Evolutionary conservation across 768 basidiomycete genomes (phyloP), one percentile per base, ranked within the genome.

Genomic region (Heimioporus sp.): DNA sequence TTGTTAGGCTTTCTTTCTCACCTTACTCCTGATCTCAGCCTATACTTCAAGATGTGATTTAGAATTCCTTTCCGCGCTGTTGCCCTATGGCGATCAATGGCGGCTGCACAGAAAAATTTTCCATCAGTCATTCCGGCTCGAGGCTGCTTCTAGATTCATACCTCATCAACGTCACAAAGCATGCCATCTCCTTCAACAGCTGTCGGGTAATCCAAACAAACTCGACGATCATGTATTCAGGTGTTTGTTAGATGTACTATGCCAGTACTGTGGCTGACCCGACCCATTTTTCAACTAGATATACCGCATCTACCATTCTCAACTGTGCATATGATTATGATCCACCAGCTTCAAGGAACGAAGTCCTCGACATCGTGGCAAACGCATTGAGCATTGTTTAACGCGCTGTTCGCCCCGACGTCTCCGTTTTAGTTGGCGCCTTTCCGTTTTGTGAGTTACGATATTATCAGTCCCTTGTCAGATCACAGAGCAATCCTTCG

Each of bases 401-500:
- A n/a, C n/a, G n/a, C n/a, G n/a, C n/a, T n/a, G n/a, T n/a, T n/a
- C n/a, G n/a, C n/a, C n/a, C n/a, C n/a, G n/a, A n/a, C n/a, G n/a
- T n/a, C n/a, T n/a, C n/a, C n/a, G n/a, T n/a, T n/a, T n/a, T n/a
- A n/a, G 9, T 46, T 19, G 31, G 36, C 24, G 17, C 58, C 5
- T 36, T 59, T n/a, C 53, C 58, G 1, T 16, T 24, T 2, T 11
- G 57, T 59, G 36, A 59, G 57, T 28, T 3, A 20, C 2, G 2
- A 10, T 5, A n/a, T n/a, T 34, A 9, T 34, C 13, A 13, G 10
- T 2, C 32, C 13, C 32, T 10, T 34, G 32, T 34, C 13, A 13
- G 13, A 34, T 34, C 32, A 34, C 32, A 13, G 13, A 13, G 13
- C 13, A 5, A 34, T 5, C 21, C 9, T 12, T 31, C 4, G 8